phyloP scores from a whole-genome alignment of 225 moss, liverwort and hornwort genomes.

The Pseudisothecium myosuroides region DNA sequence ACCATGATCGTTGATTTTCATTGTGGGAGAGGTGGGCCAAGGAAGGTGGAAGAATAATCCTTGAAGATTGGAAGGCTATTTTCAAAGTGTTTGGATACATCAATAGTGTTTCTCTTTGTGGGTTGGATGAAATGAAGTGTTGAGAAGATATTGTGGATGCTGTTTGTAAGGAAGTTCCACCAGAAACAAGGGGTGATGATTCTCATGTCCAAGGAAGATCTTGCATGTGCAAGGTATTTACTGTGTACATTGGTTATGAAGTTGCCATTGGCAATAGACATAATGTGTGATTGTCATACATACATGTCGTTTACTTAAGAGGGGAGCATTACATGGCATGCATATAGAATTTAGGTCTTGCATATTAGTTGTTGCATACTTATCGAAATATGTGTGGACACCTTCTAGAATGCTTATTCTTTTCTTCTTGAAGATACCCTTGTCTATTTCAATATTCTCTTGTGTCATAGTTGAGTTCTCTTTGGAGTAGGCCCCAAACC shows the following conservation, averaged over 20 bases:
- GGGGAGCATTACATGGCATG: not conserved
- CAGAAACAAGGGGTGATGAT: not conserved
- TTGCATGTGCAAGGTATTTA: not conserved
- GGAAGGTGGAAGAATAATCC: not conserved
- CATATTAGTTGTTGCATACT: not conserved
- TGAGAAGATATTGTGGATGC: not conserved
- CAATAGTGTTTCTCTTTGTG: not conserved
- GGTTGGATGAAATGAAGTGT: not conserved
- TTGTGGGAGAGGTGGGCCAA: not conserved
- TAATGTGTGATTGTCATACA: not conserved
- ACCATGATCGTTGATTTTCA: not conserved
- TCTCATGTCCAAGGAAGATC: not conserved
- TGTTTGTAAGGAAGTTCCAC: not conserved
- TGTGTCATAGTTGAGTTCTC: not conserved
- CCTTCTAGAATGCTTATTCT: not conserved
- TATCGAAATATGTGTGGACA: not conserved
- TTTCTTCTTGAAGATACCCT: not conserved
- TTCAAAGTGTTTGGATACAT: not conserved
- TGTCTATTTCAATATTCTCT: not conserved
- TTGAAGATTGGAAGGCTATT: not conserved
- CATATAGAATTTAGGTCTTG: not conserved
- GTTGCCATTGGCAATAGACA: not conserved
- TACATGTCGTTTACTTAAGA: not conserved
- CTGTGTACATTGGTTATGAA: not conserved
- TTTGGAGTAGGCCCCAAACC: accelerated